phyloP scores from a whole-genome alignment of 306 rosid genomes.

The Cercis canadensis region DNA sequence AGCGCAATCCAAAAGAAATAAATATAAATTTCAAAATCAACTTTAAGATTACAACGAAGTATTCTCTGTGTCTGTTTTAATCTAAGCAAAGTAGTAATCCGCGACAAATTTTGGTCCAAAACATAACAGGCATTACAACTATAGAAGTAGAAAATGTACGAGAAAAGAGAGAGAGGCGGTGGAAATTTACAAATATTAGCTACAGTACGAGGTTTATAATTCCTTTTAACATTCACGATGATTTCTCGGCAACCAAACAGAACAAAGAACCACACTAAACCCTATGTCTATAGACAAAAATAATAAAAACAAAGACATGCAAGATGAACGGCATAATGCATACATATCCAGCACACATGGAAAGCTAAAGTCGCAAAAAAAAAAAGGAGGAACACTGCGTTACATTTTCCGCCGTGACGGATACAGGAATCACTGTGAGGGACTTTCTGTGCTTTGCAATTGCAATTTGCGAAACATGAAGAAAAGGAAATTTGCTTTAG shows the following conservation, averaged over 20 bases:
- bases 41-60: background rate
- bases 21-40: background rate
- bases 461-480: too few species aligned
- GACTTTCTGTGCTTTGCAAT: too few species aligned
- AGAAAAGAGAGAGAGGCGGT: too few species aligned
- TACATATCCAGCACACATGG: background rate
- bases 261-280: background rate
- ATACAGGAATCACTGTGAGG: too few species aligned
- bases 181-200: background rate
- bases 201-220: background rate
- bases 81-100: background rate
- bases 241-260: slow-evolving; percentile 4
- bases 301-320: background rate
- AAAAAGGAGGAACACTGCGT: background rate
- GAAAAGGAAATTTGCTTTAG: background rate
- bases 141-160: background rate
- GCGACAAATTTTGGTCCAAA: background rate
- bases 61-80: background rate
- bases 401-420: background rate
- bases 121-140: background rate
- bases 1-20: background rate
- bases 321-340: background rate
- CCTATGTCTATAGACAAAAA: background rate
- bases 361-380: background rate
- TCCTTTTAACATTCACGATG: background rate